Evolutionary conservation across 2,329 filamentous ascomycete species (phyloP).

Genomic region (Ophiostoma triangulosporum): DNA sequence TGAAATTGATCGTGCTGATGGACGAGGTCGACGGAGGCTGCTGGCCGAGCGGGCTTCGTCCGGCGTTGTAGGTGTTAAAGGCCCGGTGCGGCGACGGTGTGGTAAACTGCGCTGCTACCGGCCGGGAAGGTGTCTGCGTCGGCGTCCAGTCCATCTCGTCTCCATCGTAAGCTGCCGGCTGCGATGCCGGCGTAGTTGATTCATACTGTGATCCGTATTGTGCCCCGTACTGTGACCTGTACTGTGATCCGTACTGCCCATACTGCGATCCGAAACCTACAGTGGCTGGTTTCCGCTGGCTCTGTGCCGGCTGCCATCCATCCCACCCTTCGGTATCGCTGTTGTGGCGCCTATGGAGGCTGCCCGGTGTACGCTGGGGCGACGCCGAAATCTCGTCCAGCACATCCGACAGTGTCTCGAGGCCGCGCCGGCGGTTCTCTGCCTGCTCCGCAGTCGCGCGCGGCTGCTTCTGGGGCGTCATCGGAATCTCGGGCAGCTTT

Average conservation of each 20-base stretch:
- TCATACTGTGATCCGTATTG: neutral
- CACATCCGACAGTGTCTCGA: constrained; percentile 28
- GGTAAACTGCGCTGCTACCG: neutral
- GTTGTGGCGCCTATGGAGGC: neutral
- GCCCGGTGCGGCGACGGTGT: constrained; percentile 39
- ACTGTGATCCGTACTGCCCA: neutral
- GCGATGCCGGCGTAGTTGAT: neutral
- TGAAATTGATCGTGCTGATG: constrained; percentile 30
- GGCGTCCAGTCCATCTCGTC: constrained; percentile 62
- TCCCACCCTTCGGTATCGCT: constrained; percentile 7
- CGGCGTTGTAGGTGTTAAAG: constrained; percentile 28
- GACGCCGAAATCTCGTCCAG: constrained; percentile 31
- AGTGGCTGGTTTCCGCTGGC: neutral
- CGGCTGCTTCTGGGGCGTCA: constrained; percentile 8
- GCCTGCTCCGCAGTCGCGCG: constrained; percentile 9
- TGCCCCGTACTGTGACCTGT: neutral
- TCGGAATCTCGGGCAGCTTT: constrained; percentile 15
- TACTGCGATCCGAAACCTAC: no score
- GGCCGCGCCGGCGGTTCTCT: constrained; percentile 21
- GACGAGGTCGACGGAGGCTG: neutral
- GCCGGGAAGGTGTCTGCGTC: constrained; percentile 28
- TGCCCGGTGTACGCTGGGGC: constrained; percentile 3
- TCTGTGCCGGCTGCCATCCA: neutral
- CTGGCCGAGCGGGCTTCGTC: constrained; percentile 14
- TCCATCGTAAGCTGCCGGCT: constrained; percentile 18